phyloP scores from a whole-genome alignment of 2,329 filamentous ascomycete species.

The Cytospora schulzeri region DNA sequence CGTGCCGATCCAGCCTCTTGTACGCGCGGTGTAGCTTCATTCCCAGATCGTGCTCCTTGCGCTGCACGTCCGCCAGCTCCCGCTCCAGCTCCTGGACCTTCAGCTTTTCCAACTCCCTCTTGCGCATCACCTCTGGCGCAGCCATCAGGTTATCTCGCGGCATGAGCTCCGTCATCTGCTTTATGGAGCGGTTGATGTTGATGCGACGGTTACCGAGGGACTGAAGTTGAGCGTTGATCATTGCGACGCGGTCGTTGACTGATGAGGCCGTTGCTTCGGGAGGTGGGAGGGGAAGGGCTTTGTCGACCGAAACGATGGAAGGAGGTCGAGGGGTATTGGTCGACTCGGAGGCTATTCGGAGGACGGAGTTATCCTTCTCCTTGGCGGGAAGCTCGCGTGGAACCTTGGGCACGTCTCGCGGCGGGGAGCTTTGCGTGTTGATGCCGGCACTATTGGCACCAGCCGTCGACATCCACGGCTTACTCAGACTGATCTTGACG shows the following conservation, averaged over 20 bases:
- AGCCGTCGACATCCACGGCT: constrained; percentile 37
- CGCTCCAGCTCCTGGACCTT: constrained; percentile 67
- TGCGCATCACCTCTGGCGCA: constrained; percentile 62
- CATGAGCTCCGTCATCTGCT: constrained; percentile 78
- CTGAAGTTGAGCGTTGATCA: constrained; percentile 66
- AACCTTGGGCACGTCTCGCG: constrained; percentile 3
- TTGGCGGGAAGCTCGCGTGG: constrained; percentile 9
- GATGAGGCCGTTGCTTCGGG: constrained; percentile 53
- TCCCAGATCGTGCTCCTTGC: constrained; percentile 78
- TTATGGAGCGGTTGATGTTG: constrained; percentile 73
- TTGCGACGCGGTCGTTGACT: constrained; percentile 65
- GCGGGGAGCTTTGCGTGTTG: constrained; percentile 22
- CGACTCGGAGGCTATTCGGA: constrained; percentile 22
- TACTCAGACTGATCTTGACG: constrained; percentile 40
- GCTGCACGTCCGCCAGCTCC: constrained; percentile 72
- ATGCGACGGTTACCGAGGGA: constrained; percentile 66
- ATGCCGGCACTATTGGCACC: constrained; percentile 29
- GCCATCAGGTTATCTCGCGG: constrained; percentile 69
- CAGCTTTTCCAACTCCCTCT: constrained; percentile 59
- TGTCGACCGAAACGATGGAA: constrained; percentile 48
- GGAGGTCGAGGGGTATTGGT: constrained; percentile 27
- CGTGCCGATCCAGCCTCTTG: constrained; percentile 72
- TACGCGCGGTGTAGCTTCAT: constrained; percentile 73
- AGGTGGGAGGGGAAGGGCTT: constrained; percentile 63
- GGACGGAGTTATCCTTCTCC: background rate